Percentiles rank a stretch among this genome's conserved stretches.
Conservation (phyloP, 495 filamentous ascomycete species). For the Podospora pseudopauciseta region DNA sequence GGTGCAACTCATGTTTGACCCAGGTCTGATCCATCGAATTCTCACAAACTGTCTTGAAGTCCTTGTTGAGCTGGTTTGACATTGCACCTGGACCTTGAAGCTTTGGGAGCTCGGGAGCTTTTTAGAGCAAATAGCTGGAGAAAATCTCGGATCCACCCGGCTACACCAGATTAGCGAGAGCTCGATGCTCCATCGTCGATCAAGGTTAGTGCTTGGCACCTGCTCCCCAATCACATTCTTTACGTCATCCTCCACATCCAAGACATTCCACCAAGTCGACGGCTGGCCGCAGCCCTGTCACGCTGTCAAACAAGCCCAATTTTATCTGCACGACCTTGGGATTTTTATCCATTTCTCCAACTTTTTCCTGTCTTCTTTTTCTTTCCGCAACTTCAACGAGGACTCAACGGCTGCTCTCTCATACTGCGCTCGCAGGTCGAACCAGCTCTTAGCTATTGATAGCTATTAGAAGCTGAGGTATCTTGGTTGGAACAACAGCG, state of each 20-base stretch:
- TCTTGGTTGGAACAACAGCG: too few relatives aligned
- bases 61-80: too few relatives aligned
- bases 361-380: neutral
- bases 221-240: neutral
- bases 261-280: neutral
- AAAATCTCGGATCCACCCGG: neutral
- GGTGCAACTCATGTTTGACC: neutral
- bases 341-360: neutral
- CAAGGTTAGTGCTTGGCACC: slow-evolving; percentile 5
- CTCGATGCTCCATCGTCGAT: neutral
- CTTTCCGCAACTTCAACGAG: neutral
- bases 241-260: neutral
- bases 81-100: neutral
- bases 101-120: too few relatives aligned
- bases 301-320: neutral
- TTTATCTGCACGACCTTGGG: neutral
- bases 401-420: too few relatives aligned
- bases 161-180: neutral
- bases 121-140: too few relatives aligned
- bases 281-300: neutral
- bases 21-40: neutral
- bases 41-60: too few relatives aligned
- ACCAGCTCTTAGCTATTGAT: too few relatives aligned
- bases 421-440: too few relatives aligned
- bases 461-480: too few relatives aligned